phyloP scores from a whole-genome alignment of 1,284 basidiomycete genomes.

The Abortiporus biennis region DNA sequence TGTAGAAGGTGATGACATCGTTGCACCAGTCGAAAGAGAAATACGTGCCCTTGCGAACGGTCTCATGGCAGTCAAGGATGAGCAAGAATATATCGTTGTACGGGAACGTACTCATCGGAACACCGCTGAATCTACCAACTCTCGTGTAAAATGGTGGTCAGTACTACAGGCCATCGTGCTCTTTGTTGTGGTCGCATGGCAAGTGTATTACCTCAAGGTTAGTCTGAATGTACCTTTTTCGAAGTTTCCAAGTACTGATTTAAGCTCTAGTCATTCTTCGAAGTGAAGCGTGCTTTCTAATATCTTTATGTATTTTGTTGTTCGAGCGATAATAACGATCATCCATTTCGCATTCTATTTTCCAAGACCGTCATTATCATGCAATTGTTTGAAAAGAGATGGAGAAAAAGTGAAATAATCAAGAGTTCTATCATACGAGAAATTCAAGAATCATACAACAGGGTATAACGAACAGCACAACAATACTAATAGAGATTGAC shows the following conservation, averaged over 20 bases:
- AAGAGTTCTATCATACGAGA: constrained; percentile 4
- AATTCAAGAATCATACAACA: constrained; percentile 13
- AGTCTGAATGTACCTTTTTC: constrained; percentile 27
- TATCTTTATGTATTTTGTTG: background rate
- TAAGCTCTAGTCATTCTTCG: constrained; percentile 74
- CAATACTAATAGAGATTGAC: constrained; percentile 9
- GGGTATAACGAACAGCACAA: constrained; percentile 9
- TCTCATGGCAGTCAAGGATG: constrained; percentile 91
- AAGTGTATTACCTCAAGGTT: constrained; percentile 96
- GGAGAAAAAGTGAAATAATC: background rate
- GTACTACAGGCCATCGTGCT: constrained; percentile 86
- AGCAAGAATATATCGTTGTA: constrained; percentile 97
- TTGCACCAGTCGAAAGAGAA: constrained; percentile 94
- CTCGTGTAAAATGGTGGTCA: constrained; percentile 99
- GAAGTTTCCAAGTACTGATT: background rate
- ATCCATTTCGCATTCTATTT: no score
- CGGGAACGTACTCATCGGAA: constrained; percentile 91
- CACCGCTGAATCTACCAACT: constrained; percentile 92
- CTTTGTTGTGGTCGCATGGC: constrained; percentile 91
- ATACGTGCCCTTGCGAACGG: constrained; percentile 86
- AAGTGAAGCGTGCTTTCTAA: constrained; percentile 90
- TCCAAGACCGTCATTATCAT: background rate
- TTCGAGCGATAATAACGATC: no score
- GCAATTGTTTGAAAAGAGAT: background rate
- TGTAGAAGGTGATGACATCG: constrained; percentile 79